A percentile compares a stretch with the other conserved stretches of the same genome.
Evolutionary conservation across 768 basidiomycete genomes (phyloP).

Genomic region (Mycena metata): DNA sequence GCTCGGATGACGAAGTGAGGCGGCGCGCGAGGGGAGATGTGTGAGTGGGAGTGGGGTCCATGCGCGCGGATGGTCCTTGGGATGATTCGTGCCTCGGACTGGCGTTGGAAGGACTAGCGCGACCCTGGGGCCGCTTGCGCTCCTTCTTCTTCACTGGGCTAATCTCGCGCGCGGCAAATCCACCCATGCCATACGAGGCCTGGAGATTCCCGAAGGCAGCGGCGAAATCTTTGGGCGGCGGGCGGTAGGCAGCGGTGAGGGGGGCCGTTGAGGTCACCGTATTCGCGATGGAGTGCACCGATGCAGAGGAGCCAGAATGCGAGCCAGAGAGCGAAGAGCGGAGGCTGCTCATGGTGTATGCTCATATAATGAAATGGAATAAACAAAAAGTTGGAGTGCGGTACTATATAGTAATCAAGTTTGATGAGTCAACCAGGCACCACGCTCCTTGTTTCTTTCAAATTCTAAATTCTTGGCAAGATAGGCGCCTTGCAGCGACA

Average conservation of each 20-base stretch:
- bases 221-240: slow-evolving; percentile 52
- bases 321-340: slow-evolving; percentile 25
- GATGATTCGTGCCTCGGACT: too few species aligned
- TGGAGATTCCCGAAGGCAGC: slow-evolving; percentile 53
- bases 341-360: slow-evolving; percentile 23
- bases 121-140: slow-evolving; percentile 7
- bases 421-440: not conserved
- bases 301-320: slow-evolving; percentile 34
- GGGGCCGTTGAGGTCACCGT: slow-evolving; percentile 43
- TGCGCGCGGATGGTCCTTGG: too few species aligned
- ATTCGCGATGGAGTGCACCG: slow-evolving; percentile 24
- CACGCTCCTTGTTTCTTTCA: too few species aligned
- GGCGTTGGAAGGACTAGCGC: too few species aligned
- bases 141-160: slow-evolving; percentile 26
- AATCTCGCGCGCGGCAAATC: slow-evolving; percentile 46
- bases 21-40: too few species aligned
- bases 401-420: not conserved
- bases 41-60: too few species aligned
- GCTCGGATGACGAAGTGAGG: too few species aligned
- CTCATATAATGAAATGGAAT: too few species aligned
- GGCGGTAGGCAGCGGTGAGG: slow-evolving; percentile 33
- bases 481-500: too few species aligned
- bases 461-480: too few species aligned
- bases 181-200: slow-evolving; percentile 52
- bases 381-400: not conserved